Percentiles rank a stretch among this genome's conserved stretches.
Conservation (phyloP, 2,329 filamentous ascomycete species). For the Colletotrichum sp. region DNA sequence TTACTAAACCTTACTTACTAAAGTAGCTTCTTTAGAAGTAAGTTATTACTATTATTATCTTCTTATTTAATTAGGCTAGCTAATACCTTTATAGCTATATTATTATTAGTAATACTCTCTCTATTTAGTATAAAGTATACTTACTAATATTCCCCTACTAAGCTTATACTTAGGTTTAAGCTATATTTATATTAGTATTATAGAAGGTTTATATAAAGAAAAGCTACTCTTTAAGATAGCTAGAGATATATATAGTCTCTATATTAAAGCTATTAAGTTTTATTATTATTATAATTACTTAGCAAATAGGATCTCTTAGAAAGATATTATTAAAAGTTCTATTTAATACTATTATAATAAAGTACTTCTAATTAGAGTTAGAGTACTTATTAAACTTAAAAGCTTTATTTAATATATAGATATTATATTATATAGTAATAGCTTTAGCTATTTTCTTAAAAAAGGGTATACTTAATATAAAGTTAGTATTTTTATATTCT, state of each 20-base stretch:
- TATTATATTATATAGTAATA: background rate
- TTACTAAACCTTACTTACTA: too few relatives aligned
- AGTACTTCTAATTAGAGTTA: background rate
- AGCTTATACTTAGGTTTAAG: too few relatives aligned
- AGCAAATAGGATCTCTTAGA: rapidly evolving
- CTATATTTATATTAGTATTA: too few relatives aligned
- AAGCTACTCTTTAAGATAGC: too few relatives aligned
- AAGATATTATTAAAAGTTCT: rapidly evolving
- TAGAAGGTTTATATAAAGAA: too few relatives aligned
- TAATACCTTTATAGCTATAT: too few relatives aligned
- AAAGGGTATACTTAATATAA: background rate
- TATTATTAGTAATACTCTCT: background rate
- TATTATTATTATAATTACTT: too few relatives aligned
- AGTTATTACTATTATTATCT: too few relatives aligned
- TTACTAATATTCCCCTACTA: background rate
- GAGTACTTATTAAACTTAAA: rapidly evolving
- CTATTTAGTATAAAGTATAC: background rate
- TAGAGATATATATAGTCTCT: too few relatives aligned
- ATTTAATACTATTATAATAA: background rate
- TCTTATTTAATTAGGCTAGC: too few relatives aligned
- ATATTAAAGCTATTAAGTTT: too few relatives aligned
- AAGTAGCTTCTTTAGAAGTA: too few relatives aligned
- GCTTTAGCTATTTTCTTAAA: background rate
- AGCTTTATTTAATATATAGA: background rate
- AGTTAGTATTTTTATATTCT: background rate